Evolutionary conservation across 163 green algal genomes (phyloP).

Genomic region (Scenedesmus sp.): DNA sequence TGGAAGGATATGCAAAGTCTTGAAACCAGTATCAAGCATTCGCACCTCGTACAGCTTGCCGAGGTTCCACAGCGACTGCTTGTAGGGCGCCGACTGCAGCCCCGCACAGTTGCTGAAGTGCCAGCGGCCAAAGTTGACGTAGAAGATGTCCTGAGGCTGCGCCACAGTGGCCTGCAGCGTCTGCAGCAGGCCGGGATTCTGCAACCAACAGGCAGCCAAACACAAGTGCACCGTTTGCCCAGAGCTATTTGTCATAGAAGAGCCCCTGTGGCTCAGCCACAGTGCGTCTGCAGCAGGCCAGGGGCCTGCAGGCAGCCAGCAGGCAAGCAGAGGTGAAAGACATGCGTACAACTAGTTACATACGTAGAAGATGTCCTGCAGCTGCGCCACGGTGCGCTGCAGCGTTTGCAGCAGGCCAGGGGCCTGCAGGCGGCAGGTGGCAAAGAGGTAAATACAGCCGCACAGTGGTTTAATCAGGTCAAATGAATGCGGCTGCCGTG

Average conservation of each 20-base stretch:
- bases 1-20: too few species aligned
- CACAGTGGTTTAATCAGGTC: too few species aligned
- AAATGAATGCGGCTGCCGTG: too few species aligned
- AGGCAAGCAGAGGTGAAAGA: background rate
- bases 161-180: background rate
- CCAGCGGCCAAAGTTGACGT: slow-evolving; percentile 12
- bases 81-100: background rate
- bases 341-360: background rate
- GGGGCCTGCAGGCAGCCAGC: too few species aligned
- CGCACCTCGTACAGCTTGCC: background rate
- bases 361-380: background rate
- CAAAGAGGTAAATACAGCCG: background rate
- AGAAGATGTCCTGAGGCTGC: background rate
- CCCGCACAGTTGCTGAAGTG: slow-evolving; percentile 22
- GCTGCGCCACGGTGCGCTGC: background rate
- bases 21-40: too few species aligned
- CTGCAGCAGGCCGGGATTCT: slow-evolving; percentile 4
- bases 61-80: background rate
- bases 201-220: background rate
- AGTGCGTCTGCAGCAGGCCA: background rate
- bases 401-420: background rate
- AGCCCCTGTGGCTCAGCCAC: background rate
- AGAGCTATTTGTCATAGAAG: background rate
- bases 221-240: background rate
- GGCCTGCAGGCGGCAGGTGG: too few species aligned